Conservation (phyloP, 192 early-diverging fungal genomes). For the Rhizoclosmatium sp. region DNA sequence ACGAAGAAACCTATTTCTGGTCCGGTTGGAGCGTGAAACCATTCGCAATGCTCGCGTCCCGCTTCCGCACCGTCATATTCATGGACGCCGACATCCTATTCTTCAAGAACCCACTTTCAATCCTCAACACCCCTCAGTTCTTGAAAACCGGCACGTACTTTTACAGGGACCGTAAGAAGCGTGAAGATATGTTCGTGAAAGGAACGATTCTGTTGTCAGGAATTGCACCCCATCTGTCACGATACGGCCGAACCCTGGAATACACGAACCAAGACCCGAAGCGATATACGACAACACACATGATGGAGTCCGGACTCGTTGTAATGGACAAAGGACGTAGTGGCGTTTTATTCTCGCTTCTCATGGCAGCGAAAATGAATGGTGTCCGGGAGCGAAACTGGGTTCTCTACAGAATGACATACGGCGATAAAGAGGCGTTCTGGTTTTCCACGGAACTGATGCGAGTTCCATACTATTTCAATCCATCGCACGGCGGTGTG, state of each 20-base stretch:
- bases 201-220: slow-evolving; percentile 7
- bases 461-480: slow-evolving; percentile 61
- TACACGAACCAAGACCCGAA: not conserved
- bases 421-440: slow-evolving; percentile 73
- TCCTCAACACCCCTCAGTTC: slow-evolving; percentile 51
- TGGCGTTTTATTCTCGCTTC: slow-evolving; percentile 13
- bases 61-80: slow-evolving; percentile 68
- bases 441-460: slow-evolving; percentile 72
- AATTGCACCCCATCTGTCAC: not conserved
- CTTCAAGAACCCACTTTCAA: slow-evolving; percentile 58
- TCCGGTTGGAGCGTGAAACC: slow-evolving; percentile 60
- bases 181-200: not conserved
- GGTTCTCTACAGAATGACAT: slow-evolving; percentile 1
- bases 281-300: not conserved
- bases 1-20: not conserved
- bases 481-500: slow-evolving; percentile 54
- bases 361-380: slow-evolving; percentile 29
- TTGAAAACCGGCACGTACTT: slow-evolving; percentile 61
- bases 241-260: not conserved
- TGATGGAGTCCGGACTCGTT: slow-evolving; percentile 23
- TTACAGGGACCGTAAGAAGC: slow-evolving; percentile 64
- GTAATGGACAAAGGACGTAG: slow-evolving; percentile 13
- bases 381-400: not conserved
- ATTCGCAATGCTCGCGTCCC: slow-evolving; percentile 66
- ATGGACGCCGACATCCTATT: slow-evolving; percentile 76